A percentile compares a stretch with the other conserved stretches of the same genome.
Conservation (phyloP, 257 asterid species). For the Solanum okadae region DNA sequence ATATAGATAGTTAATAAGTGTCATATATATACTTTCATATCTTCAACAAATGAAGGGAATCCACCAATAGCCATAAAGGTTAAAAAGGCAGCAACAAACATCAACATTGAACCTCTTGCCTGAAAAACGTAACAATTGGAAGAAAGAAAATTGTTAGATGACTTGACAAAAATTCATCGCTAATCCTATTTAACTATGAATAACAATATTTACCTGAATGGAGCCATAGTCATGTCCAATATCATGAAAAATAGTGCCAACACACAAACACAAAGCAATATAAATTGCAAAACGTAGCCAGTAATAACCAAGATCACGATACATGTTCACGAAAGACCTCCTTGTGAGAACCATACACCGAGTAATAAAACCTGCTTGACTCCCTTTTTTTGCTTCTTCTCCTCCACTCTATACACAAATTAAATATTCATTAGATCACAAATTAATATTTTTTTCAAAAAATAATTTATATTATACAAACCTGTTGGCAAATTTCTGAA, state of each 20-base stretch:
- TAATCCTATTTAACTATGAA: neutral
- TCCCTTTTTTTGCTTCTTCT: constrained; percentile 15
- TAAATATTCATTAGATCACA: neutral
- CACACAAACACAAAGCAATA: constrained; percentile 35
- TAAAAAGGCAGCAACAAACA: constrained; percentile 33
- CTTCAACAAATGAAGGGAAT: constrained; percentile 66
- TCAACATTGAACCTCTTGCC: constrained; percentile 54
- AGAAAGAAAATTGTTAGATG: no score
- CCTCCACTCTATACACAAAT: constrained; percentile 11
- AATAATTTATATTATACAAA: neutral
- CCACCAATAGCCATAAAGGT: constrained; percentile 72
- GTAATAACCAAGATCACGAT: constrained; percentile 54
- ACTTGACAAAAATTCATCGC: neutral
- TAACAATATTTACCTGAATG: constrained; percentile 23
- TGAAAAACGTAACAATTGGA: neutral
- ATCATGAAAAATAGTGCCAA: constrained; percentile 42
- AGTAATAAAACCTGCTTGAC: constrained; percentile 37
- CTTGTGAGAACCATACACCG: constrained; percentile 41
- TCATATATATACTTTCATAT: constrained; percentile 38
- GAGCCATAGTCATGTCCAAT: constrained; percentile 40
- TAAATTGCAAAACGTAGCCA: constrained; percentile 57
- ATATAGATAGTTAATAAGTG: neutral
- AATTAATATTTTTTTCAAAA: neutral
- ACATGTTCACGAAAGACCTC: constrained; percentile 57
- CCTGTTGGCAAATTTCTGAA: constrained; percentile 26